Percentiles rank a stretch among this genome's conserved stretches.
These are phyloP conservation scores for Vigna reflexopilosa DNA, from an alignment of 306 rosid species.

Conservation along the genomic window DNA sequence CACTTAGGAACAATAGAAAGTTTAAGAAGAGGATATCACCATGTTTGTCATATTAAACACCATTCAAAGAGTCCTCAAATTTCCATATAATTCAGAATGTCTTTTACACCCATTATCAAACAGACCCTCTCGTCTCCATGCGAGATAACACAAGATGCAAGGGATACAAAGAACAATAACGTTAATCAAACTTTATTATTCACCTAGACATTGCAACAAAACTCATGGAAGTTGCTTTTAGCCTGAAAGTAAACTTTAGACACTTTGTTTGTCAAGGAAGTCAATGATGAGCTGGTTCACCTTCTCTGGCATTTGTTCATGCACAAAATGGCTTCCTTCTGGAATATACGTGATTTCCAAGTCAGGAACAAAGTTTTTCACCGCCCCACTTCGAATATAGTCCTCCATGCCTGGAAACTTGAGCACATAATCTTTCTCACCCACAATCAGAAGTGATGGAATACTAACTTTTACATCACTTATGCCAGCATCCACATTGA, in stretches of 20 bases:
- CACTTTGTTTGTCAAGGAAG: conserved; percentile 55
- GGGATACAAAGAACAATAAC: too few species aligned
- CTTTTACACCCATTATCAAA: too few species aligned
- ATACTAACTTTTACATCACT: conserved; percentile 49
- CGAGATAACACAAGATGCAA: too few species aligned
- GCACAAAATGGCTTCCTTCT: conserved; percentile 66
- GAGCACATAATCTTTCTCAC: conserved; percentile 57
- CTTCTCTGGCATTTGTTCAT: conserved; percentile 59
- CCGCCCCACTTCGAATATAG: conserved; percentile 54
- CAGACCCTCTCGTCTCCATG: too few species aligned
- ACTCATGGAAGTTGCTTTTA: too few species aligned
- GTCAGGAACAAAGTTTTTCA: conserved; percentile 57
- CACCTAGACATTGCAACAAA: too few species aligned
- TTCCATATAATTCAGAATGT: too few species aligned
- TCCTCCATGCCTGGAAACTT: conserved; percentile 66
- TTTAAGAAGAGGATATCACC: too few species aligned
- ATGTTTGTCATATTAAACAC: too few species aligned
- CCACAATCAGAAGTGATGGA: conserved; percentile 54
- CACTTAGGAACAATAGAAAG: too few species aligned
- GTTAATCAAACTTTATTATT: too few species aligned
- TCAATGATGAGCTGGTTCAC: conserved; percentile 55
- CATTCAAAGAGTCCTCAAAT: too few species aligned
- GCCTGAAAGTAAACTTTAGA: neutral
- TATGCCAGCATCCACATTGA: conserved; percentile 46
- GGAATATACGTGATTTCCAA: conserved; percentile 50